A percentile compares a stretch with the other conserved stretches of the same genome.
Conservation (phyloP, 2,329 filamentous ascomycete genomes). For the Penicillium sp. region DNA sequence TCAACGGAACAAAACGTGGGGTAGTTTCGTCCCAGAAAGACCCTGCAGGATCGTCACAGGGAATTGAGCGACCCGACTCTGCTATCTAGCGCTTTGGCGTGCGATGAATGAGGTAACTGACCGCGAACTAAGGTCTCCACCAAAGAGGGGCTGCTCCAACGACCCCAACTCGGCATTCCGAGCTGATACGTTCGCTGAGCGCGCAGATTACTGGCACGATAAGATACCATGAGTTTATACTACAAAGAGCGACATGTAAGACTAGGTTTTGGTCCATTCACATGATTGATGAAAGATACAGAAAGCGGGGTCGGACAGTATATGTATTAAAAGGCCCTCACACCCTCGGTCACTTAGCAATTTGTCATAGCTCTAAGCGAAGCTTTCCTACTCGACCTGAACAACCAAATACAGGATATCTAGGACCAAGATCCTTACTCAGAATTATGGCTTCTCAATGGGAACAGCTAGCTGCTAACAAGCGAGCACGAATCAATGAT, state of each 20-base stretch:
- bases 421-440: neutral
- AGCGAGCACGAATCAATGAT: constrained; percentile 15
- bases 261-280: neutral
- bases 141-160: constrained; percentile 12
- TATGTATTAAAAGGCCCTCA: neutral
- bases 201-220: constrained; percentile 9
- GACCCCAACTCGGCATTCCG: constrained; percentile 10
- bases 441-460: constrained; percentile 5
- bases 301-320: neutral
- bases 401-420: neutral
- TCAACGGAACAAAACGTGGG: neutral
- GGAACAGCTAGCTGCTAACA: constrained; percentile 16
- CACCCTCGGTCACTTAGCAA: neutral
- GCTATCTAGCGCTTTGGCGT: neutral
- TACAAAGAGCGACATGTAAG: neutral
- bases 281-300: neutral
- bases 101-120: neutral
- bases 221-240: neutral
- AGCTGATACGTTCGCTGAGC: constrained; percentile 1
- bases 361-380: neutral
- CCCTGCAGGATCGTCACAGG: neutral
- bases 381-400: too few relatives aligned
- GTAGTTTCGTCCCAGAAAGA: neutral
- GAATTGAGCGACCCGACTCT: neutral
- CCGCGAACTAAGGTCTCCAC: neutral